A percentile compares a stretch with the other conserved stretches of the same genome.
phyloP scores from a whole-genome alignment of 148 eudicot genomes.

The Rhododendron simsii region DNA sequence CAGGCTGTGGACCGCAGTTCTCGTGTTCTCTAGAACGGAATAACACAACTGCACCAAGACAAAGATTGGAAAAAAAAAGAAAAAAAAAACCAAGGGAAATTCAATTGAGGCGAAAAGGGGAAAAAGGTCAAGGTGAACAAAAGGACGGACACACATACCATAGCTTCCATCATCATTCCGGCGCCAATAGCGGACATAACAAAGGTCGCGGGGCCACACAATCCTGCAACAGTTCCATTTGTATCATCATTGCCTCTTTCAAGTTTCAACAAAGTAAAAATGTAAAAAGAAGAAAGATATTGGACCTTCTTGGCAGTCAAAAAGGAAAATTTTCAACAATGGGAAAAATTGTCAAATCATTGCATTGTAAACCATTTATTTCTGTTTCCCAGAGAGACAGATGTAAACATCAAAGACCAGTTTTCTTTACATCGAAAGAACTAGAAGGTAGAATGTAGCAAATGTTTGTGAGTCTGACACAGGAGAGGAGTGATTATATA shows the following conservation, averaged over 20 bases:
- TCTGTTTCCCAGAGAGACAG: background rate
- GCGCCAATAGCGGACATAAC: slow-evolving; percentile 99
- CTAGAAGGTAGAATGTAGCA: background rate
- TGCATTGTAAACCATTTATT: background rate
- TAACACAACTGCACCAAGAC: slow-evolving; percentile 71
- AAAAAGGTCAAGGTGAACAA: background rate
- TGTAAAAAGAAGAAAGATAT: background rate
- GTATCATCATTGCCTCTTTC: background rate
- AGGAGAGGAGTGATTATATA: background rate
- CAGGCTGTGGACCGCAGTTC: slow-evolving; percentile 93
- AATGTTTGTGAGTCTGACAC: background rate
- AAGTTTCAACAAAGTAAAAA: background rate
- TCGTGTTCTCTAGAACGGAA: slow-evolving; percentile 95
- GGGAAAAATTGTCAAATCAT: background rate
- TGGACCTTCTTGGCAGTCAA: slow-evolving; percentile 9
- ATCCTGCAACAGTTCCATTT: slow-evolving; percentile 44
- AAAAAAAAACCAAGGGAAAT: background rate
- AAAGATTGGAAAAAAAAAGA: background rate
- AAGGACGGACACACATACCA: slow-evolving; percentile 42
- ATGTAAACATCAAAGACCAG: slow-evolving; percentile 7
- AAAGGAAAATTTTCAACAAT: background rate
- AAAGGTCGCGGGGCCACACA: slow-evolving; percentile 99
- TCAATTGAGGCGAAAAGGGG: background rate
- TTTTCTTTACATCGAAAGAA: background rate
- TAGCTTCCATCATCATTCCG: slow-evolving; percentile 99